Base-by-base conservation (phyloP, 2,329 filamentous ascomycete species). In the Rhinocladiella mackenziei region DNA sequence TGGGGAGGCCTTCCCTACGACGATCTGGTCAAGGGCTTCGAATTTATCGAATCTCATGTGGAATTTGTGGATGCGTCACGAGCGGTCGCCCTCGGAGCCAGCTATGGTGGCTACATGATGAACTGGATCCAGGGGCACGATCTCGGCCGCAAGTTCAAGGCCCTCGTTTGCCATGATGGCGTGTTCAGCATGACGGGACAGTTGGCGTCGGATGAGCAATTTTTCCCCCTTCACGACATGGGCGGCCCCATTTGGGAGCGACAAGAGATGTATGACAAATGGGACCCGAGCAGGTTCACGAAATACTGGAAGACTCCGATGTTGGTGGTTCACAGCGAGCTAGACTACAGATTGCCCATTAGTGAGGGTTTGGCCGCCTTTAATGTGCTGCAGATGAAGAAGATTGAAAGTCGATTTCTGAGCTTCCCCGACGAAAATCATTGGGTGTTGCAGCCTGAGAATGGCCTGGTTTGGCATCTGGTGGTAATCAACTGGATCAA, bases 391-490 rank as follows among this genome's bases (percentile, higher is more conserved):
- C 89, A 95, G 66, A 77, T 80, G 17, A 76, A 77, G 39, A 80
- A 80, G 0, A 75, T 94, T 1, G 81, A 86, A 14, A 92, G 86
- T 63, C 81, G 83, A 54, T 79, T 94, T 53, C 60, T 94, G 54
- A 83, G 81, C 14, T 95, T 94, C 61, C 86, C 87, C 0, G 88
- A 86, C 59, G 84, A 88, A 64, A 80, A 81, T 38, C 82, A 86
- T 57, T 84, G 87, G 87, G 89, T 96, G 3, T 61, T 95, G 41
- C 94, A 95, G 62, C 86, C 84, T 0, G 91, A 96, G 66, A 97
- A 97, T 64, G 85, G 82, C 3, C 69, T 96, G 13, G 75, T 94
- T 14, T 97, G 92, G 92, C 89, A 97, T 60, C 77, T 77, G 43
- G 85, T 88, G 45, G 89, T 97, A 11, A 61, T 96, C 20, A 79